Base-by-base conservation (phyloP, 2,329 filamentous ascomycete genomes). In the Neurospora crassa region DNA sequence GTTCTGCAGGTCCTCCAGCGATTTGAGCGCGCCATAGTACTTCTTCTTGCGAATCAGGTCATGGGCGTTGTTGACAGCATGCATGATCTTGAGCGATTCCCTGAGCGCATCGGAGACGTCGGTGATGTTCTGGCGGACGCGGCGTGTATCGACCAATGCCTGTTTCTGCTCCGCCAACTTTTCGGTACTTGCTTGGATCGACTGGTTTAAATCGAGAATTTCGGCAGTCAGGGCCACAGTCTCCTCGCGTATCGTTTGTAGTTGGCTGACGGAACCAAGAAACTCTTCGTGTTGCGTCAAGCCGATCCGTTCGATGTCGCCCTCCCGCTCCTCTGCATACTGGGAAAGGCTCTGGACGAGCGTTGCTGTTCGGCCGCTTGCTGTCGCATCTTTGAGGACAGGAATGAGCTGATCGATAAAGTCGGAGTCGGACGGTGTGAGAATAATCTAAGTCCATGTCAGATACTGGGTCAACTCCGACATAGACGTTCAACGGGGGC, bases 231-330 rank as follows among this genome's bases (percentile, higher is more conserved):
- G 84, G 67, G 88, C 86, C 53, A 97, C 93, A 0, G 95, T 98
- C 53, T 93, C 94, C 80, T 97, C 93, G 70, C 95, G 91, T 69
- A 98, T 94, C 72, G 89, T 88, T 76, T 98, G 92, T n/a, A 99
- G 88, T 78, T 96, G 93, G 77, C 96, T 96, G 75, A 99, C 94
- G 0, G 95, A 97, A 74, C 89, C 89, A 42, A 98, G 91, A 78
- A 99, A 99, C 78, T 97, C 96, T 78, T 98, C 95, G 78, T 99
- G 96, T 77, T 97, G 97, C 12, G 92, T 95, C 77, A 97, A 90
- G 76, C 96, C 97, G 76, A 98, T 96, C 29, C 89, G 89, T 82
- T 99, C 96, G 75, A 99, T 98, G 77, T 98, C 94, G 16, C 88
- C 82, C 80, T 99, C 96, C 73, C 94, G 91, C 67, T 96, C 92